Conservation (phyloP, 805 yeast species). For the Saturnispora ahearnii region DNA sequence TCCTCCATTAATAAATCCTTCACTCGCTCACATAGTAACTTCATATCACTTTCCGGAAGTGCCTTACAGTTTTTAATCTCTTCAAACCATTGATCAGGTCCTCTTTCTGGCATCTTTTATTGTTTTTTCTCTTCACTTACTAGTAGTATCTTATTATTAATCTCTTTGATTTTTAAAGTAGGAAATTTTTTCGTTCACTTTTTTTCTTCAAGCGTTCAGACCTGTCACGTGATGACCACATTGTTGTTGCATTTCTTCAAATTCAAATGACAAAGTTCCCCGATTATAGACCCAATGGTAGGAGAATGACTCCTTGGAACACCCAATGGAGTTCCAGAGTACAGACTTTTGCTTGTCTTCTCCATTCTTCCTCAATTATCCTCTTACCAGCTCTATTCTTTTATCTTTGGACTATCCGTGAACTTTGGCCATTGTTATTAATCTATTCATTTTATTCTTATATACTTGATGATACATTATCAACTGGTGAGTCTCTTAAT, state of each 20-base stretch:
- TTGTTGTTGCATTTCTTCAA: not conserved
- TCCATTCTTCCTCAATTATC: conserved; percentile 70
- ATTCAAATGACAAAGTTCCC: not conserved
- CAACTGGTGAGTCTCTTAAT: conserved; percentile 58
- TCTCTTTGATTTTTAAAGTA: too few species aligned
- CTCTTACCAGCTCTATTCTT: conserved; percentile 46
- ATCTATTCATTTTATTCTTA: conserved; percentile 57
- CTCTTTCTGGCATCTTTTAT: conserved; percentile 41
- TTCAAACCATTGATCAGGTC: conserved; percentile 96
- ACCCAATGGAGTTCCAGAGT: conserved; percentile 32
- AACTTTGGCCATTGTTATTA: conserved; percentile 53
- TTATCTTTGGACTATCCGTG: conserved; percentile 40
- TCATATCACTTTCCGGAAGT: conserved; percentile 88
- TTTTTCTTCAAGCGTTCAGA: not conserved
- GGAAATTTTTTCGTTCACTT: too few species aligned
- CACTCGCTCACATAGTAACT: conserved; percentile 89
- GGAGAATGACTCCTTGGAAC: not conserved
- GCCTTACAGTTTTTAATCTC: conserved; percentile 85
- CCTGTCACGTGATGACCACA: not conserved
- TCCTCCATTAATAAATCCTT: conserved; percentile 95
- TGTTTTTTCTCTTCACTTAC: not conserved
- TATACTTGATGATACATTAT: conserved; percentile 54
- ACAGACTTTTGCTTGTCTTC: conserved; percentile 59
- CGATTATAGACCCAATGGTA: conserved; percentile 1
- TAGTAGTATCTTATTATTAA: not conserved